A percentile compares a stretch with the other conserved stretches of the same genome.
Evolutionary conservation across 2,329 filamentous ascomycete genomes (phyloP).

Genomic region (Neofusicoccum ribis): DNA sequence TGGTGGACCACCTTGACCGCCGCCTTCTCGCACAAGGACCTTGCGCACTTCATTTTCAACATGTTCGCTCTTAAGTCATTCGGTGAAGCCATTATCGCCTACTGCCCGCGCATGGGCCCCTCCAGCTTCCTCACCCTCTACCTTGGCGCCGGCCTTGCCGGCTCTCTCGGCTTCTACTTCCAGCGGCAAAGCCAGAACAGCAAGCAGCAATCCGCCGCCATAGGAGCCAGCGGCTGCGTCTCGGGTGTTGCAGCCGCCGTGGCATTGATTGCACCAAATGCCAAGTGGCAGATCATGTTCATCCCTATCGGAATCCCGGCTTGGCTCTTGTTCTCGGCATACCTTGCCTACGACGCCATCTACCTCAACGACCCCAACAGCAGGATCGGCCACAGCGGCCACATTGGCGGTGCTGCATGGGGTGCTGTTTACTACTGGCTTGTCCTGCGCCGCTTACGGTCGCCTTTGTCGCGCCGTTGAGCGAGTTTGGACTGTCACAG

Average conservation of each 20-base stretch:
- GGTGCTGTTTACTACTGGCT: constrained; percentile 35
- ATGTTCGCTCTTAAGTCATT: constrained; percentile 43
- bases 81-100: constrained; percentile 31
- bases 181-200: background rate
- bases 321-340: constrained; percentile 37
- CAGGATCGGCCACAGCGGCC: constrained; percentile 43
- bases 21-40: constrained; percentile 40
- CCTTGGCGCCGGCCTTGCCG: constrained; percentile 32
- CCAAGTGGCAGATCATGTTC: constrained; percentile 26
- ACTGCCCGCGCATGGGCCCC: background rate
- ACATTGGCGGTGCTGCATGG: constrained; percentile 47
- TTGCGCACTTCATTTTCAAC: constrained; percentile 43
- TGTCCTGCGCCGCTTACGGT: constrained; percentile 21
- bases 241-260: constrained; percentile 43
- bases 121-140: constrained; percentile 32
- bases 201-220: background rate
- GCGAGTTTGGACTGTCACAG: background rate
- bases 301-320: constrained; percentile 43
- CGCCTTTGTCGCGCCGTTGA: background rate
- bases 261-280: constrained; percentile 40
- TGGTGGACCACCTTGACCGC: constrained; percentile 34
- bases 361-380: constrained; percentile 33
- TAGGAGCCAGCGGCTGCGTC: constrained; percentile 45
- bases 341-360: constrained; percentile 41
- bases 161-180: constrained; percentile 22